These are phyloP conservation scores for Artemisia annua DNA, from an alignment of 129 eudicot species.

Conservation along the genomic window DNA sequence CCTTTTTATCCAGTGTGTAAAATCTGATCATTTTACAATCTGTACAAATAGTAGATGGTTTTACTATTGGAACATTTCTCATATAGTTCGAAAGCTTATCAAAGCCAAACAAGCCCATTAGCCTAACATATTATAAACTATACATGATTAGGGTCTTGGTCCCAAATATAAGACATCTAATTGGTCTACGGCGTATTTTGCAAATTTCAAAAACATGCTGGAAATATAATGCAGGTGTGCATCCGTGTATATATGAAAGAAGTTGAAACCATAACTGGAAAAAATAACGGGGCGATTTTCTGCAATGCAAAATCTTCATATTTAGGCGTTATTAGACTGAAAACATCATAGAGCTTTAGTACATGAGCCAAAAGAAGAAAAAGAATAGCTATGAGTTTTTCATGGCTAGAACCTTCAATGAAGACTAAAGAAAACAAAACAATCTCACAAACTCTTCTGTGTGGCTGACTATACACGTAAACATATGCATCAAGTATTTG, in stretches of 20 bases:
- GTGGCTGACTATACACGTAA: conserved; percentile 1
- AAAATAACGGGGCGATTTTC: neutral
- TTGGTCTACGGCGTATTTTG: too few species aligned
- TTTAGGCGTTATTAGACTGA: neutral
- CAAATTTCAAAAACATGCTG: neutral
- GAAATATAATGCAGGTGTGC: neutral
- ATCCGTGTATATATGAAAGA: neutral
- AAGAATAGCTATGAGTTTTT: neutral
- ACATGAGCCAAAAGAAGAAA: neutral
- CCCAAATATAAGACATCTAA: too few species aligned
- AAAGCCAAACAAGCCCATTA: too few species aligned
- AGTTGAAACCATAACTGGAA: neutral
- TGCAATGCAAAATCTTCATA: neutral
- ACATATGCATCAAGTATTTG: neutral
- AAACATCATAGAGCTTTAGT: neutral
- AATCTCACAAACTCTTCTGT: conserved; percentile 1
- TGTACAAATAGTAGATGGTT: too few species aligned
- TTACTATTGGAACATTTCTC: too few species aligned
- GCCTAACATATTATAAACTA: too few species aligned
- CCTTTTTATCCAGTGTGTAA: too few species aligned
- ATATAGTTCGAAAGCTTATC: too few species aligned
- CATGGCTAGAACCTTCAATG: conserved; percentile 8
- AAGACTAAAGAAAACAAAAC: neutral
- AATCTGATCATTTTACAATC: too few species aligned
- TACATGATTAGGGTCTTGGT: too few species aligned